Evolutionary conservation across 768 basidiomycete species (phyloP), one percentile per base, ranked within the genome.

Genomic region (Tricholoma furcatifolium): DNA sequence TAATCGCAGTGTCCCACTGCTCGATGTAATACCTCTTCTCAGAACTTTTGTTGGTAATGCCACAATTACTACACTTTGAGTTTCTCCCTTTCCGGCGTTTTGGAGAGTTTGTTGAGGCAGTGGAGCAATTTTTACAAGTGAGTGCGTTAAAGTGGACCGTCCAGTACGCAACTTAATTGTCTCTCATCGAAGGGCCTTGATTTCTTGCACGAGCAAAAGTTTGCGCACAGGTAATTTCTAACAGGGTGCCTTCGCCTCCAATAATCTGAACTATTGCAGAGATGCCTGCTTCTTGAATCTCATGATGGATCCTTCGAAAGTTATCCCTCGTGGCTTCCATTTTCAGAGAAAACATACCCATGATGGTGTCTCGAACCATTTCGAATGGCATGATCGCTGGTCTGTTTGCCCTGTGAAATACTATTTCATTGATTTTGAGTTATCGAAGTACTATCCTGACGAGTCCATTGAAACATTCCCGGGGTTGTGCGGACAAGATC

Each of bases 21-120:
- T n/a, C n/a, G n/a, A n/a, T n/a, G n/a, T n/a, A n/a, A n/a, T n/a
- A n/a, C n/a, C n/a, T n/a, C n/a, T n/a, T n/a, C n/a, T n/a, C n/a
- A n/a, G n/a, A n/a, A n/a, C n/a, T 43, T 1, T 27, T 67, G 4
- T 11, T 65, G 21, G 63, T 64, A 3, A 64, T 65, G 59, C 63
- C 64, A 5, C 44, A 57, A 30, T 54, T 62, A 4, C 40, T 58
- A 2, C 44, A 21, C 9, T 63, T 67, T 15, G 35, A 58, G 6
- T 8, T 4, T 11, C 52, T 62, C 1, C 56, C 59, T 9, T 69
- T 69, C 45, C 55, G 55, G 10, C 51, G 56, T 21, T 42, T 63
- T 3, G 58, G 59, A n/a, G 67, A 67, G 39, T 45, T 63, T 17
- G 50, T 61, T 10, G 62, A 67, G 23, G 54, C 59, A 24, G 43